Evolutionary conservation across 148 eudicot genomes (phyloP).

Genomic region (Selenicereus undatus): DNA sequence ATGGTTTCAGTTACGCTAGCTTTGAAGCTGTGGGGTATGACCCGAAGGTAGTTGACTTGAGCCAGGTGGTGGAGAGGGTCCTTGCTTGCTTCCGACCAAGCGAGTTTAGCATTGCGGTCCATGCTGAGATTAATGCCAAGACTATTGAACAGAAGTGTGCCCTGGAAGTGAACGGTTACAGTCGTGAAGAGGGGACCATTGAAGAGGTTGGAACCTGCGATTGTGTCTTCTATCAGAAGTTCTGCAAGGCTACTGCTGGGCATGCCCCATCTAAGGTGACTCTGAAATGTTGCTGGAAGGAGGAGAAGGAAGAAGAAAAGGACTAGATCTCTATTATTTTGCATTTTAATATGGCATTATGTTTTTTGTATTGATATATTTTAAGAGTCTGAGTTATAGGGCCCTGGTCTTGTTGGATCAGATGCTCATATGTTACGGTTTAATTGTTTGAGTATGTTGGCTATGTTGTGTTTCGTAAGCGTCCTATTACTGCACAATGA

Average conservation of each 20-base stretch:
- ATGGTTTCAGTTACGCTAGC: conserved; percentile 89
- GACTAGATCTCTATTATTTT: conserved; percentile 24
- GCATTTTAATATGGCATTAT: not conserved
- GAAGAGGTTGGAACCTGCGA: conserved; percentile 59
- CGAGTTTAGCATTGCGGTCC: conserved; percentile 70
- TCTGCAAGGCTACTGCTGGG: conserved; percentile 28
- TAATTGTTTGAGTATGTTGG: not conserved
- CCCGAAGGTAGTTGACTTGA: conserved; percentile 30
- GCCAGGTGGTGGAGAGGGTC: conserved; percentile 55
- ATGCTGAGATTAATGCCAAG: conserved; percentile 40
- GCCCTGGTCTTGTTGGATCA: not conserved
- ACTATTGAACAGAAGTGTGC: conserved; percentile 30
- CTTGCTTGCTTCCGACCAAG: conserved; percentile 62
- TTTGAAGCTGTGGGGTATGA: conserved; percentile 83
- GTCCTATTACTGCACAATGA: not conserved
- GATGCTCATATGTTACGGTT: not conserved
- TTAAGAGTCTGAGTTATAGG: not conserved
- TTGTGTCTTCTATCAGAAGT: conserved; percentile 67
- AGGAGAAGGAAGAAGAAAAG: conserved; percentile 55
- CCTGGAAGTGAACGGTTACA: conserved; percentile 45
- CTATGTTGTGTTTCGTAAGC: not conserved
- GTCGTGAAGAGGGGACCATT: conserved; percentile 37
- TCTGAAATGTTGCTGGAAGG: conserved; percentile 59
- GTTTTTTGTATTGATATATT: not conserved
- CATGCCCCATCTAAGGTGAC: conserved; percentile 42